Evolutionary conservation across 345 rosid species (phyloP).

Genomic region (Eucalyptus erythrocorys): DNA sequence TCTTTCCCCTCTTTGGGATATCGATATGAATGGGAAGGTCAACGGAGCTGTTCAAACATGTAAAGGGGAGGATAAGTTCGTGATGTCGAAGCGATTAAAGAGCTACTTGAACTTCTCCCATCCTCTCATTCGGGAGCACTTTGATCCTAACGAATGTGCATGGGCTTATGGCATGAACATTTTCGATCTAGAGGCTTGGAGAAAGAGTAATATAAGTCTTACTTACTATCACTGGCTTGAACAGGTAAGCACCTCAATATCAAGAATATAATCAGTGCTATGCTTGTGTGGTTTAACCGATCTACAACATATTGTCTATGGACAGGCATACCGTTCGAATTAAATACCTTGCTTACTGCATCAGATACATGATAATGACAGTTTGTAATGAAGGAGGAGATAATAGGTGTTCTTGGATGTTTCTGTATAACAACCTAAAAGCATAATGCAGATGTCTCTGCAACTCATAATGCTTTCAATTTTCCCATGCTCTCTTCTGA

Average conservation of each 20-base stretch:
- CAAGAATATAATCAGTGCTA: neutral
- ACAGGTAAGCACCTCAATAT: slow-evolving; percentile 33
- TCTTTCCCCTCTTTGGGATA: slow-evolving; percentile 91
- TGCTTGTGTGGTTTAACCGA: neutral
- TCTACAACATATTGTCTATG: neutral
- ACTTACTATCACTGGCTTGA: slow-evolving; percentile 89
- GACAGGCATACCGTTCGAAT: neutral
- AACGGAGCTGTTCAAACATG: slow-evolving; percentile 96
- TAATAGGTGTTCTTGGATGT: neutral
- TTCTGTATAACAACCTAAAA: neutral
- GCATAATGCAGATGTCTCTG: neutral
- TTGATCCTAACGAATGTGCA: slow-evolving; percentile 77
- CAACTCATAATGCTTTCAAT: neutral
- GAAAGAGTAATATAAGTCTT: slow-evolving; percentile 77
- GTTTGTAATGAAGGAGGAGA: neutral
- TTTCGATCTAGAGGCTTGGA: slow-evolving; percentile 87
- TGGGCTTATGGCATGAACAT: slow-evolving; percentile 99
- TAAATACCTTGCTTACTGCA: neutral
- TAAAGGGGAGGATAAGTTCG: slow-evolving; percentile 65
- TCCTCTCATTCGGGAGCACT: slow-evolving; percentile 47
- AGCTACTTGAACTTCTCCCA: slow-evolving; percentile 92
- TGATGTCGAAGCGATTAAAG: slow-evolving; percentile 79
- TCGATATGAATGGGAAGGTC: slow-evolving; percentile 82
- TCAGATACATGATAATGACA: neutral
- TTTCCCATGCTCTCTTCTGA: neutral